Evolutionary conservation across 345 rosid species (phyloP).

Genomic region (Citrus sp.): DNA sequence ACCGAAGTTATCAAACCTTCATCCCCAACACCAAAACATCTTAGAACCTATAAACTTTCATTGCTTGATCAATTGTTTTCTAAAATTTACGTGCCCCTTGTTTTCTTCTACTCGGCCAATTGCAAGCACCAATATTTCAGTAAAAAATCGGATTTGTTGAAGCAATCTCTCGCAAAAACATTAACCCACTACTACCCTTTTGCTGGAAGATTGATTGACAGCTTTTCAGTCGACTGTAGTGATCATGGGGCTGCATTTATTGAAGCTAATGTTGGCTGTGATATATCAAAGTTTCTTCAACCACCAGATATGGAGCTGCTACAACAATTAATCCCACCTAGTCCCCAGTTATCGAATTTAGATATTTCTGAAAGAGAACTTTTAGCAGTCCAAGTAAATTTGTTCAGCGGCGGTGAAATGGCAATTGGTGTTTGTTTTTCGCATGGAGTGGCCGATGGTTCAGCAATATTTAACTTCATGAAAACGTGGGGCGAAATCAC

Average conservation of each 20-base stretch:
- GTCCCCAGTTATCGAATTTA: not conserved
- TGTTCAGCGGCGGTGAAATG: conserved; percentile 26
- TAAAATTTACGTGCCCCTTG: conserved; percentile 15
- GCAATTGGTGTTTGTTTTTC: conserved; percentile 21
- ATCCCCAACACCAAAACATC: conserved; percentile 8
- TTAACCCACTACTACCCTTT: conserved; percentile 22
- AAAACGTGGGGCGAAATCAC: conserved; percentile 21
- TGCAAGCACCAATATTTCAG: not conserved
- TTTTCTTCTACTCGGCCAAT: conserved; percentile 21
- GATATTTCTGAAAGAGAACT: not conserved
- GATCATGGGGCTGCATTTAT: conserved; percentile 21
- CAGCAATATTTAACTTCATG: conserved; percentile 12
- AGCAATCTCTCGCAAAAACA: conserved; percentile 20
- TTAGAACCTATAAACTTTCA: conserved; percentile 24
- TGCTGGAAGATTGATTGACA: conserved; percentile 20
- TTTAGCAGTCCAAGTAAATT: conserved; percentile 20
- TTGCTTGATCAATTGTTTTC: conserved; percentile 24
- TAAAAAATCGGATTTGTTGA: not conserved
- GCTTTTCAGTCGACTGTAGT: conserved; percentile 21
- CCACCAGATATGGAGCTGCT: conserved; percentile 1
- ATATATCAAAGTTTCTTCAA: conserved; percentile 13
- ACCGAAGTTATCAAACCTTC: conserved; percentile 19
- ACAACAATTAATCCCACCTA: conserved; percentile 16
- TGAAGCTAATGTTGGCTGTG: conserved; percentile 2
- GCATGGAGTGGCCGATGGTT: conserved; percentile 27